These are phyloP conservation scores for Colletotrichum gigasporum DNA, from an alignment of 2,329 filamentous ascomycete genomes.

Conservation along the genomic window DNA sequence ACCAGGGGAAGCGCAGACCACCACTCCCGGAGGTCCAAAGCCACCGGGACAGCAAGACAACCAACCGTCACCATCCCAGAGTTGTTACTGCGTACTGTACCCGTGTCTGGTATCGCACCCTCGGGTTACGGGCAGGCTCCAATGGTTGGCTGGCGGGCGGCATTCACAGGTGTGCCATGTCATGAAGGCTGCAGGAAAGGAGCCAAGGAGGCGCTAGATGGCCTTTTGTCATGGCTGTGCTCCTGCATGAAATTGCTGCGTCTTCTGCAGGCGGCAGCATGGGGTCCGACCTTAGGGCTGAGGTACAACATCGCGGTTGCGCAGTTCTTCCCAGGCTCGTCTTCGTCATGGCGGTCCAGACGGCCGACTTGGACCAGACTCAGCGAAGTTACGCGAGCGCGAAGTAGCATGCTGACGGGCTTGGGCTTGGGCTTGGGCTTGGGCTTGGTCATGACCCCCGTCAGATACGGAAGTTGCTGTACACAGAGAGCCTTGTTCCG, in stretches of 20 bases:
- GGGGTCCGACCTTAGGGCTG: neutral
- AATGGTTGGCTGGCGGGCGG: neutral
- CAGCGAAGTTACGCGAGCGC: neutral
- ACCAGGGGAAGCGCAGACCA: too few relatives aligned
- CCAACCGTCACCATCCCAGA: too few relatives aligned
- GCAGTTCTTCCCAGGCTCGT: neutral
- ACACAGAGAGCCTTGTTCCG: too few relatives aligned
- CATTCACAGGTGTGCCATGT: neutral
- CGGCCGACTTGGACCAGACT: neutral
- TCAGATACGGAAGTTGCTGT: neutral
- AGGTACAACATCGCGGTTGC: neutral
- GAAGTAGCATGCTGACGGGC: neutral
- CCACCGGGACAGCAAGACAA: too few relatives aligned
- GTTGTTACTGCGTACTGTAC: too few relatives aligned
- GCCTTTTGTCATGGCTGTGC: neutral
- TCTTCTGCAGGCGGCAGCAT: neutral
- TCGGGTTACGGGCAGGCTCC: too few relatives aligned
- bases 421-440: neutral
- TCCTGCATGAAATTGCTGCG: neutral
- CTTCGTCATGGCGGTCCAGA: neutral
- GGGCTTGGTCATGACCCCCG: neutral
- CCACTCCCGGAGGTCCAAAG: too few relatives aligned
- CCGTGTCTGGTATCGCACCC: too few relatives aligned
- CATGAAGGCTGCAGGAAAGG: neutral
- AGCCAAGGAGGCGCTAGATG: neutral